These are phyloP conservation scores for Iris pallida DNA, from an alignment of 116 monocot species.

Conservation along the genomic window DNA sequence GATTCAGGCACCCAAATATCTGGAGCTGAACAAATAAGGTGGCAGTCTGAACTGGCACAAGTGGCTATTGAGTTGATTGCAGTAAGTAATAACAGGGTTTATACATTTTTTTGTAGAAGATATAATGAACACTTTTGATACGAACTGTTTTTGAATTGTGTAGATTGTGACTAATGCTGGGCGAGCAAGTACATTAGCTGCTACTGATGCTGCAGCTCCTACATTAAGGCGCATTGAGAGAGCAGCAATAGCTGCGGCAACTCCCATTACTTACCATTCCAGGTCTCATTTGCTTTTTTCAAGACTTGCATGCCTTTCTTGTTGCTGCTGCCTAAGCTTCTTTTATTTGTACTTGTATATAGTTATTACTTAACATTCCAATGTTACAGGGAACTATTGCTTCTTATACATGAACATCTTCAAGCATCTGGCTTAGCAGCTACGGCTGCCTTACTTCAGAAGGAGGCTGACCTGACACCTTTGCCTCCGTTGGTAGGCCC, in stretches of 20 bases:
- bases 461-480: constrained; percentile 80
- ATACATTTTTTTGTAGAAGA: too few relatives aligned
- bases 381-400: constrained; percentile 74
- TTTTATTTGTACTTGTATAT: constrained; percentile 5
- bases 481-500: constrained; percentile 39
- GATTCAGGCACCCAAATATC: constrained; percentile 72
- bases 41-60: constrained; percentile 86
- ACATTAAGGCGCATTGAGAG: constrained; percentile 95
- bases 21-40: constrained; percentile 73
- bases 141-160: background rate
- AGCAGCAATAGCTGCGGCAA: constrained; percentile 97
- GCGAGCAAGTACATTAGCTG: constrained; percentile 88
- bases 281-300: constrained; percentile 34
- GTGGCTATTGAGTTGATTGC: constrained; percentile 97
- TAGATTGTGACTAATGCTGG: constrained; percentile 97
- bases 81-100: constrained; percentile 31
- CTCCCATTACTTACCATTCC: constrained; percentile 94
- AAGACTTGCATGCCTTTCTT: background rate
- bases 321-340: background rate
- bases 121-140: too few relatives aligned
- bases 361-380: background rate
- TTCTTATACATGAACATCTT: constrained; percentile 91
- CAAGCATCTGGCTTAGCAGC: constrained; percentile 66
- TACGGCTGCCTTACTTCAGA: constrained; percentile 66
- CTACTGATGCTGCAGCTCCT: constrained; percentile 99